Base-by-base conservation (phyloP, 257 asterid species). In the Lithospermum erythrorhizon region DNA sequence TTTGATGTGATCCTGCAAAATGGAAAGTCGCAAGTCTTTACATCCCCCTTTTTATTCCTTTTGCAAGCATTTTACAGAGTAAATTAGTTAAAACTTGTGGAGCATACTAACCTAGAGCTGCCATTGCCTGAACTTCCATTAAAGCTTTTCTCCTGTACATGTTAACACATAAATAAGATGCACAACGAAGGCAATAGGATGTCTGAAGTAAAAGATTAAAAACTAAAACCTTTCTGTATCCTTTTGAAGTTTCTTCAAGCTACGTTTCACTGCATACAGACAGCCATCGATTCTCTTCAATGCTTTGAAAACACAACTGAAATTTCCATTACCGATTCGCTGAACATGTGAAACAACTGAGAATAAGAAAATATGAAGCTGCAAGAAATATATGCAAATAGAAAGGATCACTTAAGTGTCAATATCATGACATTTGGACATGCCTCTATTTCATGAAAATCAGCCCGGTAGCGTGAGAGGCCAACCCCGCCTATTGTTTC, bases 41-140 rank as follows among this genome's bases (percentile, higher is more conserved):
- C 59, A 13, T 54, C 21, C 58, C 48, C 45, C 37, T 41, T 37
- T 64, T 24, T 23, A 51, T 23, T 19, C 24, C 13, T 41, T 41
- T 13, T 35, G 47, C 47, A 8, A 35, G 47, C 2, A 37, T 59
- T 6, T 29, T 41, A 16, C 19, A 19, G 10, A 30, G 53, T 49
- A 41, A 61, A 64, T 23, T 15, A 49, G 32, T 53, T 65, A 23
- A 58, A 22, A 45, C 18, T 18, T 49, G 20, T 18, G 9, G 22
- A 11, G 63, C 55, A 64, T 9, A 62, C 86, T 60, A 57, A 86
- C 96, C 96, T 86, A 91, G 72, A 60, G 95, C 94, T 1, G 95
- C 95, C 81, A 91, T 67, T 61, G 96, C 86, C 78, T 91, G 98
- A 76, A 91, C 98, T 79, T 91, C 98, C 96, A 85, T 91, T 79